Conservation (phyloP, 2,329 filamentous ascomycete genomes). For the Colletotrichum spinosum region DNA sequence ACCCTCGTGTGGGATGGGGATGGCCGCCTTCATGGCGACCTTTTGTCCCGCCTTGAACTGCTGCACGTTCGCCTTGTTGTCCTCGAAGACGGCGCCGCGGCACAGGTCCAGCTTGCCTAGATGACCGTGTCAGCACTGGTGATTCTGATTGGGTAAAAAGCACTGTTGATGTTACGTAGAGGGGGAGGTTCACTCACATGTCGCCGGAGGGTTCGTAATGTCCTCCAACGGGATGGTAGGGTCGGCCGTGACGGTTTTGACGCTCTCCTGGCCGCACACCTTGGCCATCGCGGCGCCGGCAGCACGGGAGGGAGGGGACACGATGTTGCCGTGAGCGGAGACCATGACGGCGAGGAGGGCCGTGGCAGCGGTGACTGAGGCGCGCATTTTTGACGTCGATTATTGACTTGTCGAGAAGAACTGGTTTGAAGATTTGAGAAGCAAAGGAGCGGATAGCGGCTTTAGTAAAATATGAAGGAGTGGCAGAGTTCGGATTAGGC, state of each 20-base stretch:
- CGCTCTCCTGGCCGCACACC: conserved; percentile 56
- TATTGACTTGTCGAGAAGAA: not conserved
- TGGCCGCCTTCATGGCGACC: conserved; percentile 53
- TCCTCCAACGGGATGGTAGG: conserved; percentile 50
- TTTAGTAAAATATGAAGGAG: conserved; percentile 5
- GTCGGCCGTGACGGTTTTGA: conserved; percentile 49
- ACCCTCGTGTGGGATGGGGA: conserved; percentile 59
- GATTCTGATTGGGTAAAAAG: not conserved
- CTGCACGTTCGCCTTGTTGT: conserved; percentile 57
- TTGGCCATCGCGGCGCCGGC: conserved; percentile 56
- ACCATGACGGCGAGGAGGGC: conserved; percentile 41
- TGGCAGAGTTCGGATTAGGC: not conserved
- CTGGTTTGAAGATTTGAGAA: not conserved
- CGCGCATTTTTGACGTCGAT: conserved; percentile 31
- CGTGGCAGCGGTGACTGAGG: conserved; percentile 32
- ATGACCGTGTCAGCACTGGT: not conserved
- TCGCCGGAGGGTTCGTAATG: conserved; percentile 39
- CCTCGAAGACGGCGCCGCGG: conserved; percentile 58
- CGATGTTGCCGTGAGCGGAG: conserved; percentile 58
- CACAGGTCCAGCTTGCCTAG: conserved; percentile 54
- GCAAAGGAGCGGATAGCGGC: conserved; percentile 2
- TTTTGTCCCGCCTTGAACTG: conserved; percentile 55
- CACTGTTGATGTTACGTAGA: not conserved
- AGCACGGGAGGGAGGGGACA: conserved; percentile 52
- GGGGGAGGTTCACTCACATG: conserved; percentile 42